phyloP scores from a whole-genome alignment of 371 early-diverging fungal species.

The Actinomortierella ambigua region DNA sequence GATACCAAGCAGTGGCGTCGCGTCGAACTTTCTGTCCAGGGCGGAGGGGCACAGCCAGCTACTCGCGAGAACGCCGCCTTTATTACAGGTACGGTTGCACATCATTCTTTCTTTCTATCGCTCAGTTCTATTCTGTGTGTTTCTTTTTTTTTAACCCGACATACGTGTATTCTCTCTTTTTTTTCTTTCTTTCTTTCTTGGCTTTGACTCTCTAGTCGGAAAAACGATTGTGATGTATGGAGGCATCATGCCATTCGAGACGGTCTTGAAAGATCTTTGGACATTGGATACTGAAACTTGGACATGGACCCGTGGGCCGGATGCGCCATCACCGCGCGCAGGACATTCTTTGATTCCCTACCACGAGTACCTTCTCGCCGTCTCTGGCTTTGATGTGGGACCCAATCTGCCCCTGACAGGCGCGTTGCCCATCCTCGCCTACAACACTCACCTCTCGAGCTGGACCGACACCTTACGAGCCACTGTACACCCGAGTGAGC shows the following conservation, averaged over 20 bases:
- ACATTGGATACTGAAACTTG: slow-evolving; percentile 32
- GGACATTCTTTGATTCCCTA: slow-evolving; percentile 40
- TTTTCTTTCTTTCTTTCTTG: neutral
- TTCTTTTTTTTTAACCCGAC: neutral
- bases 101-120: neutral
- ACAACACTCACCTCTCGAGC: slow-evolving; percentile 21
- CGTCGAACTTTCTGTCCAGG: slow-evolving; percentile 2
- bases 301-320: slow-evolving; percentile 32
- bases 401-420: slow-evolving; percentile 22
- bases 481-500: slow-evolving; percentile 18
- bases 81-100: slow-evolving; percentile 20
- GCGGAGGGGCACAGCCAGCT: slow-evolving; percentile 22
- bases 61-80: slow-evolving; percentile 39
- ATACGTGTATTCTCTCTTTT: no score
- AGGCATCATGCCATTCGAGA: slow-evolving; percentile 38
- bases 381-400: slow-evolving; percentile 37
- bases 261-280: slow-evolving; percentile 37
- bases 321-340: slow-evolving; percentile 39
- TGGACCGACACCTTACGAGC: slow-evolving; percentile 36
- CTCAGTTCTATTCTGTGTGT: neutral
- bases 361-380: slow-evolving; percentile 34
- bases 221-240: slow-evolving; percentile 41
- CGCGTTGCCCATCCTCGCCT: slow-evolving; percentile 29
- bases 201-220: slow-evolving; percentile 14
- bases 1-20: slow-evolving; percentile 14